Base-by-base conservation (phyloP, 257 asterid species). In the Craterostigma plantagineum region DNA sequence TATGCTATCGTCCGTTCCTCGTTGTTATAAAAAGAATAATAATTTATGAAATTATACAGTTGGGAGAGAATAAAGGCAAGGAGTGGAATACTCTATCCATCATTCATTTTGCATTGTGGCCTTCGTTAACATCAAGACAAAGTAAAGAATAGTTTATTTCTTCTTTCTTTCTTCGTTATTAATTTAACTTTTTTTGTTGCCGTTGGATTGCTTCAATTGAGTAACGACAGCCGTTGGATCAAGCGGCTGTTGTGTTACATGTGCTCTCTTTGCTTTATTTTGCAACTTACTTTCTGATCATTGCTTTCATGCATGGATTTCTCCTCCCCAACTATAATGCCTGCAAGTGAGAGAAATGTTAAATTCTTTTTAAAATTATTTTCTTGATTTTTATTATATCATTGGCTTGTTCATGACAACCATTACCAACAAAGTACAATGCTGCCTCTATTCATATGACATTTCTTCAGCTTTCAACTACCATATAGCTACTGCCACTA, bases 381-480 rank as follows among this genome's bases (percentile, higher is more conserved):
- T 18, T 23, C 6, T 50, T n/a, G 5, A 36, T 18, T 45, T 49
- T 4, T 38, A 44, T 37, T 41, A 33, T 36, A 57, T 50, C n/a
- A 46, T 44, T 47, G 46, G 48, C 49, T 48, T 10, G 18, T 18
- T 54, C 38, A 48, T 61, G 27, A 43, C 56, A 50, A 52, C 52
- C 60, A 57, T 63, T 48, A 44, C 48, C 61, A 57, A 39, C 64
- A 63, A 57, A 57, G 61, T 46, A 34, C 44, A 52, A 58, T 23
- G 46, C 64, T 48, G n/a, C n/a, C n/a, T 46, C 55, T 30, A 51
- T 56, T 46, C 45, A 62, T 35, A 40, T 43, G 46, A 62, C 48
- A 41, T 52, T 54, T 57, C 69, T 63, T 63, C 52, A 53, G 45
- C 61, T 57, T 58, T 58, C 69, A 63, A 63, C 70, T 45, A 63